Base-by-base conservation (phyloP, 441 rosid species). In the Erodium texanum region DNA sequence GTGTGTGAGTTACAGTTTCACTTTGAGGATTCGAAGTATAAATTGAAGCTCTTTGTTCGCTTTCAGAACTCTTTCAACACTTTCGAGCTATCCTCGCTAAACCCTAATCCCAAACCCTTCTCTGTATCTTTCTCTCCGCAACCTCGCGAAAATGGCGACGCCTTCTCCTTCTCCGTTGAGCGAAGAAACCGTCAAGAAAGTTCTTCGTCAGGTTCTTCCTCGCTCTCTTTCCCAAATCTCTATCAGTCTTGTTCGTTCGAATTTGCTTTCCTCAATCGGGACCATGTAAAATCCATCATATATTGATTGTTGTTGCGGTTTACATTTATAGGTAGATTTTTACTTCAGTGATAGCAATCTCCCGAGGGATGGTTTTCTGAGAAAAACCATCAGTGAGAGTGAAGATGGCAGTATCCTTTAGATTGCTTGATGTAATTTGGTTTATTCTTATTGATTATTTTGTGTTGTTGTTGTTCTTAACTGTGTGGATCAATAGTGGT, bases 291-390 rank as follows among this genome's bases (percentile, higher is more conserved):
- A 23, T 45, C 16, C 16, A 20, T 48, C 64, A n/a, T 0, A 38
- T 7, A 10, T 52, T 41, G 48, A 41, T 41, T 41, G 14, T 27
- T 4, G 50, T 54, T 23, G 2, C n/a, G 0, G 38, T 38, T n/a
- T 14, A 23, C 63, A 22, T 62, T 71, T 75, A 15, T 82, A 92
- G 96, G 97, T 92, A 8, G 97, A 88, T 80, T 92, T 87, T 73
- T 92, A 92, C 76, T 92, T 90, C 83, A 84, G 98, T 66, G 97
- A 90, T 61, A 92, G 96, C 78, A 90, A 92, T 74, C 83, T 90
- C 8, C 96, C 97, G 0, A 83, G 89, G 52, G 98, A 92, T 54
- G 78, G 70, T 16, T 92, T 92, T 65, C 82, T 92, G 68, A 83
- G 75, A 76, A 84, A 79, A 69, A 78, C 80, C 11, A 86, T 92